Evolutionary conservation across 177 flowering plant genomes (phyloP).

Genomic region (Telopea speciosissima): DNA sequence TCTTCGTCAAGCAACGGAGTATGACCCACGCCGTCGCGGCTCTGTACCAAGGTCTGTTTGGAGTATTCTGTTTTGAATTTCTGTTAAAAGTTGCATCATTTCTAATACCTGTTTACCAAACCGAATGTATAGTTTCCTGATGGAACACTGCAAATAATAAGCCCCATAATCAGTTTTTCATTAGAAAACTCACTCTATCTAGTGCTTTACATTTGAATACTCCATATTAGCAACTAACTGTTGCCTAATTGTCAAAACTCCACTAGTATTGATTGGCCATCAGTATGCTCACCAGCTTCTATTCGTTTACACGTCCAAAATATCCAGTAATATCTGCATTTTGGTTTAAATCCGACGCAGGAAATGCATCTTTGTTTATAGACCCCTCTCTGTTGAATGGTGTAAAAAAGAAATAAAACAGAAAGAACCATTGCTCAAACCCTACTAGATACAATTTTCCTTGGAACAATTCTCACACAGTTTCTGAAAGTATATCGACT

Average conservation of each 20-base stretch:
- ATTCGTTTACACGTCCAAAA: not conserved
- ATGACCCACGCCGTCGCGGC: conserved; percentile 74
- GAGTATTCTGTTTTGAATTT: conserved; percentile 27
- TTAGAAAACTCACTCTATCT: no score
- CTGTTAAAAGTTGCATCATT: not conserved
- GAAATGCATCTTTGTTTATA: not conserved
- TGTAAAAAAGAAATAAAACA: no score
- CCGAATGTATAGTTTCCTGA: not conserved
- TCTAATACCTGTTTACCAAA: not conserved
- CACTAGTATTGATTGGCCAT: not conserved
- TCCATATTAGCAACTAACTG: not conserved
- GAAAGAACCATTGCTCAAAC: not conserved
- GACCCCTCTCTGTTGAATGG: not conserved
- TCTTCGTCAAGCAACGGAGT: conserved; percentile 91
- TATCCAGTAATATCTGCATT: not conserved
- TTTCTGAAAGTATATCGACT: not conserved
- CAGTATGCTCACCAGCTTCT: not conserved
- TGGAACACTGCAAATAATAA: not conserved
- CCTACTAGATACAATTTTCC: not conserved
- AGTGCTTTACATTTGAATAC: no score
- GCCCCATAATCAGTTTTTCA: no score
- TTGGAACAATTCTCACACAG: no score
- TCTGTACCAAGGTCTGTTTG: conserved; percentile 87
- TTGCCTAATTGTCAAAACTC: not conserved
- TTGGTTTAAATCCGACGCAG: not conserved